Evolutionary conservation across 345 rosid genomes (phyloP).

Genomic region (Eucalyptus cladocalyx): DNA sequence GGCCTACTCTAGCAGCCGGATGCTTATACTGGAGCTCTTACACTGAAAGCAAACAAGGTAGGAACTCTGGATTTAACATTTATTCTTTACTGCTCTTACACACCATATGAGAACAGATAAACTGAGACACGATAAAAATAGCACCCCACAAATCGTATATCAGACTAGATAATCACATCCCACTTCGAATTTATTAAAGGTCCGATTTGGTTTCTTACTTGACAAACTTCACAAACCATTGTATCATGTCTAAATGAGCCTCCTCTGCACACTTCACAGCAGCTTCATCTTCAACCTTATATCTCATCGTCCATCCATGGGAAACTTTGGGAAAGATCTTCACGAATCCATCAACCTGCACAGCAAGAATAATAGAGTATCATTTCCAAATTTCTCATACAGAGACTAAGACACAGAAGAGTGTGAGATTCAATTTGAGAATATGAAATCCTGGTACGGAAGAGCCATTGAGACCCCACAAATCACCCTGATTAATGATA

Average conservation of each 20-base stretch:
- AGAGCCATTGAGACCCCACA: background rate
- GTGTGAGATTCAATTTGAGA: background rate
- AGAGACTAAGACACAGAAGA: background rate
- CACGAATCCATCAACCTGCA: constrained; percentile 44
- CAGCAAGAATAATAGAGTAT: background rate
- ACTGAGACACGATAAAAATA: background rate
- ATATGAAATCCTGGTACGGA: background rate
- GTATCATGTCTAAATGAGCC: constrained; percentile 52
- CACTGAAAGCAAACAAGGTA: background rate
- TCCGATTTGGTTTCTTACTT: constrained; percentile 12
- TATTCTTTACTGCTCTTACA: background rate
- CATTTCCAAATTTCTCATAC: background rate
- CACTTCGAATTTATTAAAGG: background rate
- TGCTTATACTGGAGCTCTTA: background rate
- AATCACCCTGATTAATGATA: background rate
- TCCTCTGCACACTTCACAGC: constrained; percentile 50
- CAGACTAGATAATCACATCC: background rate
- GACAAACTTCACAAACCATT: constrained; percentile 49
- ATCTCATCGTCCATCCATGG: constrained; percentile 78
- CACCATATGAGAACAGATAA: background rate
- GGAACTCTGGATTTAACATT: background rate
- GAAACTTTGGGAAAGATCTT: constrained; percentile 64
- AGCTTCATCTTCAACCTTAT: constrained; percentile 21
- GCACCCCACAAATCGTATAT: background rate
- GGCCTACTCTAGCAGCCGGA: background rate